These are phyloP conservation scores for Conringia planisiliqua DNA, from an alignment of 345 rosid genomes.

Conservation along the genomic window DNA sequence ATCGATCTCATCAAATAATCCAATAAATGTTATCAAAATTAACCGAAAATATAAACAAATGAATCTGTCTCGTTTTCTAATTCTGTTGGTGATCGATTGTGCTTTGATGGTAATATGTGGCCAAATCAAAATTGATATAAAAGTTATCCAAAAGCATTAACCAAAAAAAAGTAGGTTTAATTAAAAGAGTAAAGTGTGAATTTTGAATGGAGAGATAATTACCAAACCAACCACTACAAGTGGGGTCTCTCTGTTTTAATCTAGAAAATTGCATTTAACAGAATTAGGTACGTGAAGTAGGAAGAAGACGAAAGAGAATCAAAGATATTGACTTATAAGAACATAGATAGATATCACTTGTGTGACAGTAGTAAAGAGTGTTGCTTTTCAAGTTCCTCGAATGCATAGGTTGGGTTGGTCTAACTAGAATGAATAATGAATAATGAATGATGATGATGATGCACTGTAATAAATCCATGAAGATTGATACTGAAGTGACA, in stretches of 20 bases:
- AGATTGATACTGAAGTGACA: conserved; percentile 36
- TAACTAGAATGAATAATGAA: conserved; percentile 24
- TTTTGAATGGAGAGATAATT: conserved; percentile 21
- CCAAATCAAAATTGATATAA: background rate
- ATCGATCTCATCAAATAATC: conserved; percentile 8
- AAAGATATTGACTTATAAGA: background rate
- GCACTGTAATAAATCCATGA: conserved; percentile 11
- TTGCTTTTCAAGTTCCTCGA: conserved; percentile 11
- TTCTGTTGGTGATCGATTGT: background rate
- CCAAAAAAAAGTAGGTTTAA: conserved; percentile 21
- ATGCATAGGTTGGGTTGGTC: conserved; percentile 28
- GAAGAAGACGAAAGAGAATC: conserved; percentile 6
- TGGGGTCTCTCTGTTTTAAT: conserved; percentile 19
- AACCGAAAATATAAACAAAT: background rate
- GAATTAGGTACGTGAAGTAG: conserved; percentile 22
- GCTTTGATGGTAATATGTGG: background rate
- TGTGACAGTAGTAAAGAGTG: background rate
- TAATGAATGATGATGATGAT: conserved; percentile 27
- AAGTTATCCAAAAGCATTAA: conserved; percentile 1
- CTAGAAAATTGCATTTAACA: conserved; percentile 2
- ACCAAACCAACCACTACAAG: conserved; percentile 35
- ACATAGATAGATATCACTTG: background rate
- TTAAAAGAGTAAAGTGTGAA: conserved; percentile 8
- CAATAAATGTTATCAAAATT: background rate
- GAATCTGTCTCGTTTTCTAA: background rate